A percentile compares a stretch with the other conserved stretches of the same genome.
Conservation (phyloP, 371 early-diverging fungal species). For the Blakeslea trispora region DNA sequence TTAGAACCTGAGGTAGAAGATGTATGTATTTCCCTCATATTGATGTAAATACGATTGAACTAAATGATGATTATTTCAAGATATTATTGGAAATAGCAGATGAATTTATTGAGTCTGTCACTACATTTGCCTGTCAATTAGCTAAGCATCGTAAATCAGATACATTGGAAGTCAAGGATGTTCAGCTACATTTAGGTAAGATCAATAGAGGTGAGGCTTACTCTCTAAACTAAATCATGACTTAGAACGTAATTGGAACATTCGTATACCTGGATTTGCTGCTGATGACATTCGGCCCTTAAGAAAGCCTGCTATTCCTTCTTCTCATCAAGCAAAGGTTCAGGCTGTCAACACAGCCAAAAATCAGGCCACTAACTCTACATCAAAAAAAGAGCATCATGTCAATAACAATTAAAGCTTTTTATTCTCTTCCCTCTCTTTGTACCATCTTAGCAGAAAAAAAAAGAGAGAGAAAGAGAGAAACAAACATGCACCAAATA, state of each 20-base stretch:
- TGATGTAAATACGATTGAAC: too few relatives aligned
- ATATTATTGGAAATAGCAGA: conserved; percentile 87
- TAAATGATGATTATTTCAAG: too few relatives aligned
- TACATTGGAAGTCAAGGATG: conserved; percentile 86
- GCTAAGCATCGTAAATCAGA: conserved; percentile 90
- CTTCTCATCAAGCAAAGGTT: conserved; percentile 69
- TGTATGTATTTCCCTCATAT: too few relatives aligned
- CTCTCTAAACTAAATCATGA: too few relatives aligned
- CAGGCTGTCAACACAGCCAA: conserved; percentile 66
- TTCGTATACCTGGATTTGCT: conserved; percentile 90
- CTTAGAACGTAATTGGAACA: conserved; percentile 91
- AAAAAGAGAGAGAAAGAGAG: too few relatives aligned
- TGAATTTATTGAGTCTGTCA: conserved; percentile 90
- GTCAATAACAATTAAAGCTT: too few relatives aligned
- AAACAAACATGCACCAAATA: too few relatives aligned
- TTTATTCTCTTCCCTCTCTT: too few relatives aligned
- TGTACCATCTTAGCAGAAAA: too few relatives aligned
- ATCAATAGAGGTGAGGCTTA: neutral
- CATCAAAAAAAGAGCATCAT: conserved; percentile 12
- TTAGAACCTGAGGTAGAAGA: conserved; percentile 91
- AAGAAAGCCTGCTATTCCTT: conserved; percentile 65
- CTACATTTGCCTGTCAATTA: conserved; percentile 81
- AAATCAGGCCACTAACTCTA: conserved; percentile 18
- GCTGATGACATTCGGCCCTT: conserved; percentile 80
- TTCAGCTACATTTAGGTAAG: conserved; percentile 88